phyloP scores from a whole-genome alignment of 805 yeast genomes.

The Wickerhamiella musiphila region DNA sequence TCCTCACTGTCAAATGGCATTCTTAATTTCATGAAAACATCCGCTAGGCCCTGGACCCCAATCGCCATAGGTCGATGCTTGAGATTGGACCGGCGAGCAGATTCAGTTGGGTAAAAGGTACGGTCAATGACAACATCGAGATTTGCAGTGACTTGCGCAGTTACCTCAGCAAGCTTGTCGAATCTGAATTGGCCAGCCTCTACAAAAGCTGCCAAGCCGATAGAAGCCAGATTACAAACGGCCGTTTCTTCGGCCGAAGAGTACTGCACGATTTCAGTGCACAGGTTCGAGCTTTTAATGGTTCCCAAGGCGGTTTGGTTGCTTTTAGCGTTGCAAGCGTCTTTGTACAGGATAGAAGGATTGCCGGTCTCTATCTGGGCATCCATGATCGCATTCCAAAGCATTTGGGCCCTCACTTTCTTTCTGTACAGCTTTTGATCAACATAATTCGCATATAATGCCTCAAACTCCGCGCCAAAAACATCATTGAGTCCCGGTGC shows the following conservation, averaged over 20 bases:
- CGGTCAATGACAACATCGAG: conserved; percentile 69
- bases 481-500: conserved; percentile 69
- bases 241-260: conserved; percentile 78
- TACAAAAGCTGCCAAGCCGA: conserved; percentile 69
- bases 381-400: conserved; percentile 73
- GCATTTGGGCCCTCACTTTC: conserved; percentile 60
- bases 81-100: conserved; percentile 51
- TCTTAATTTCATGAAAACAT: conserved; percentile 55
- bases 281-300: conserved; percentile 78
- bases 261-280: conserved; percentile 83
- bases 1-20: conserved; percentile 65
- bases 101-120: conserved; percentile 61
- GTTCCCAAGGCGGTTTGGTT: conserved; percentile 82
- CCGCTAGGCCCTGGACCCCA: conserved; percentile 93
- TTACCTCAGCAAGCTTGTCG: conserved; percentile 46
- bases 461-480: conserved; percentile 64
- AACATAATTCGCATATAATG: conserved; percentile 54
- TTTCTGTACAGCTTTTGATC: conserved; percentile 37
- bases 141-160: conserved; percentile 59
- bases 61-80: conserved; percentile 78
- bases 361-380: conserved; percentile 91
- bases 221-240: conserved; percentile 84
- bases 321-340: conserved; percentile 70
- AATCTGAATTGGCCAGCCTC: conserved; percentile 43
- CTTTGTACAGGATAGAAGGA: conserved; percentile 88